Evolutionary conservation across 805 yeast species (phyloP).

Genomic region (Clavispora vitiphila): DNA sequence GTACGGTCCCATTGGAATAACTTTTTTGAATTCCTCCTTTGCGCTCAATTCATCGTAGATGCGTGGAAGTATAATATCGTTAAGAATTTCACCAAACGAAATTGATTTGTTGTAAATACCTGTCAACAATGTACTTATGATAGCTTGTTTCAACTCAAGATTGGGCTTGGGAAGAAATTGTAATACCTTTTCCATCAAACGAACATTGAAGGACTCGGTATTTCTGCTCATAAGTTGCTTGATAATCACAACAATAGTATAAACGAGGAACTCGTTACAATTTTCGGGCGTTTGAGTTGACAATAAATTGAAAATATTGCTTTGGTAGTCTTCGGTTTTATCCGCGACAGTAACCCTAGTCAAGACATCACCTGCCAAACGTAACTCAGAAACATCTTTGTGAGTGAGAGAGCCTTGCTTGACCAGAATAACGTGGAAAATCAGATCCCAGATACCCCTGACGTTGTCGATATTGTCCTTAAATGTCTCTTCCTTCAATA

Average conservation of each 20-base stretch:
- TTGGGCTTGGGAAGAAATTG: slow-evolving; percentile 26
- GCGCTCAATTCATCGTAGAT: slow-evolving; percentile 52
- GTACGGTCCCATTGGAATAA: slow-evolving; percentile 81
- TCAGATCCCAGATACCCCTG: slow-evolving; percentile 9
- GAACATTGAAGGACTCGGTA: slow-evolving; percentile 5
- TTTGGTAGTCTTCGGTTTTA: slow-evolving; percentile 9
- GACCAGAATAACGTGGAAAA: slow-evolving; percentile 5
- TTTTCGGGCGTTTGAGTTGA: slow-evolving; percentile 5
- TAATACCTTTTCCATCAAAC: slow-evolving; percentile 7
- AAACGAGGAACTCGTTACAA: slow-evolving; percentile 16
- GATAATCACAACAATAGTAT: slow-evolving; percentile 29
- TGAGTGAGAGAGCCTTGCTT: slow-evolving; percentile 6
- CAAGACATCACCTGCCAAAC: slow-evolving; percentile 33
- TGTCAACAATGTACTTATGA: slow-evolving; percentile 53
- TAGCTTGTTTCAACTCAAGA: slow-evolving; percentile 55
- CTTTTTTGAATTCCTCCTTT: slow-evolving; percentile 52
- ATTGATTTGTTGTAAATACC: slow-evolving; percentile 54
- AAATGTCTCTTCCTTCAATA: slow-evolving; percentile 13
- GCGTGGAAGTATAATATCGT: slow-evolving; percentile 40
- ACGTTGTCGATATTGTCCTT: slow-evolving; percentile 1
- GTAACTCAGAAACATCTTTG: slow-evolving; percentile 21
- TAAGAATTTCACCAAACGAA: slow-evolving; percentile 41
- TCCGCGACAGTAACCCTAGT: slow-evolving; percentile 20
- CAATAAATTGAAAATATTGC: slow-evolving; percentile 12
- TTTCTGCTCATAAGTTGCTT: slow-evolving; percentile 22